Conservation (phyloP, 208 protist genomes). For the Leishmania lainsoni region DNA sequence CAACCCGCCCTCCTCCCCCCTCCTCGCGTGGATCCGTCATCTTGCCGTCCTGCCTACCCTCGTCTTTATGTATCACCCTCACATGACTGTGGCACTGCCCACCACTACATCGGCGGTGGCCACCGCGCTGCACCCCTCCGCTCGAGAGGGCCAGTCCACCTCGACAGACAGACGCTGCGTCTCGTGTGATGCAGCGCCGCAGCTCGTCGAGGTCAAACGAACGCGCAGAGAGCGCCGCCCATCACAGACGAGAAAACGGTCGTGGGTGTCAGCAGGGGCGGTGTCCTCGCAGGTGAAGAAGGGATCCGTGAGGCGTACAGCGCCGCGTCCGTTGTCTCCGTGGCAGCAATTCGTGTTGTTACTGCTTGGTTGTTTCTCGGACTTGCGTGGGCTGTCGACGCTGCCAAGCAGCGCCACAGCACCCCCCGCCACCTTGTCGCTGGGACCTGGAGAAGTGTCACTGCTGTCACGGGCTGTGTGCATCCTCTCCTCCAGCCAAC, state of each 20-base stretch:
- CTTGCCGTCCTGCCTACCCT: background rate
- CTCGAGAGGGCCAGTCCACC: slow-evolving; percentile 7
- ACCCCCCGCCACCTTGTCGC: background rate
- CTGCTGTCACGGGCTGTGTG: background rate
- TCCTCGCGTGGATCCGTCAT: background rate
- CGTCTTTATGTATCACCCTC: background rate
- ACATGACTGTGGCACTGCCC: background rate
- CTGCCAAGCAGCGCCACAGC: background rate
- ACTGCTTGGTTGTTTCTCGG: background rate
- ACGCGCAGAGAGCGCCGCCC: slow-evolving; percentile 5
- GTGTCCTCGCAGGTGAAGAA: slow-evolving; percentile 6
- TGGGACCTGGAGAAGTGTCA: background rate
- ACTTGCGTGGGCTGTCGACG: background rate
- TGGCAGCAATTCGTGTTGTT: background rate
- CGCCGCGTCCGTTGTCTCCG: background rate
- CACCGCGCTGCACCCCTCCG: background rate
- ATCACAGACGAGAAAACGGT: background rate
- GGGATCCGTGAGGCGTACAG: slow-evolving; percentile 5
- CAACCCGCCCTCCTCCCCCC: no score
- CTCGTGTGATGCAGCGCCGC: background rate
- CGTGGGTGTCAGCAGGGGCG: background rate
- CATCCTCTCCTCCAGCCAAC: slow-evolving; percentile 17
- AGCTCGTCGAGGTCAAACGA: background rate
- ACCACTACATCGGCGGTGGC: slow-evolving; percentile 10
- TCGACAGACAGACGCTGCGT: no score